Conservation (phyloP, 345 rosid genomes). For the Diplotaxis tenuifolia region DNA sequence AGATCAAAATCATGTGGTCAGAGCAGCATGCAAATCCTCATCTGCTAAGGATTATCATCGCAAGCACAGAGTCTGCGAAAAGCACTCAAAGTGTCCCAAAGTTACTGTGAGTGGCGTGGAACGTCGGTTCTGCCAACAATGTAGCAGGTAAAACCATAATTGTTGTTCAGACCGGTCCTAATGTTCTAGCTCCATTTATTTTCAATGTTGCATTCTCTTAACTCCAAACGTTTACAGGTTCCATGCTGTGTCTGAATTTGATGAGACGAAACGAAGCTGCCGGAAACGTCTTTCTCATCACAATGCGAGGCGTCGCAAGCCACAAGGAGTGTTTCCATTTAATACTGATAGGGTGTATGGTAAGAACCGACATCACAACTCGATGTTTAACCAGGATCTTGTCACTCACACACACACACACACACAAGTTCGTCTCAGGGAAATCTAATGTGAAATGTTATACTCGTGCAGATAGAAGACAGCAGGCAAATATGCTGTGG, state of each 20-base stretch:
- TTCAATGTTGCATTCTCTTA: not conserved
- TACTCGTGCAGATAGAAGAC: conserved; percentile 56
- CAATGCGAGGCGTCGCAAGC: conserved; percentile 96
- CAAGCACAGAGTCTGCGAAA: conserved; percentile 80
- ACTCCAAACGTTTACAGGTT: conserved; percentile 54
- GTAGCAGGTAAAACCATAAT: conserved; percentile 59
- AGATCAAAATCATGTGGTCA: conserved; percentile 60
- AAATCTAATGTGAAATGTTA: not conserved
- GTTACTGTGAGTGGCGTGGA: conserved; percentile 64
- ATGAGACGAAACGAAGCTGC: conserved; percentile 91
- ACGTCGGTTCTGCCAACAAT: conserved; percentile 89
- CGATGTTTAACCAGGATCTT: conserved; percentile 33
- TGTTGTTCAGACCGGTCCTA: not conserved
- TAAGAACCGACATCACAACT: conserved; percentile 13
- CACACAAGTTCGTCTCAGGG: not conserved
- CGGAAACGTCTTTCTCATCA: conserved; percentile 92
- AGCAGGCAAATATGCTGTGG: conserved; percentile 54
- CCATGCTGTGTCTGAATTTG: conserved; percentile 80
- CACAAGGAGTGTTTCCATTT: conserved; percentile 57
- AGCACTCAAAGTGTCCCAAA: conserved; percentile 69
- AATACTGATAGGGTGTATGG: conserved; percentile 46
- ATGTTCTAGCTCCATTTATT: not conserved
- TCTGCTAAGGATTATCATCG: conserved; percentile 73
- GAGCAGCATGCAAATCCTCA: conserved; percentile 42
- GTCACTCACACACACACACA: not conserved